Percentiles rank a stretch among this genome's conserved stretches.
phyloP scores from a whole-genome alignment of 257 asterid genomes.

The Catharanthus roseus region DNA sequence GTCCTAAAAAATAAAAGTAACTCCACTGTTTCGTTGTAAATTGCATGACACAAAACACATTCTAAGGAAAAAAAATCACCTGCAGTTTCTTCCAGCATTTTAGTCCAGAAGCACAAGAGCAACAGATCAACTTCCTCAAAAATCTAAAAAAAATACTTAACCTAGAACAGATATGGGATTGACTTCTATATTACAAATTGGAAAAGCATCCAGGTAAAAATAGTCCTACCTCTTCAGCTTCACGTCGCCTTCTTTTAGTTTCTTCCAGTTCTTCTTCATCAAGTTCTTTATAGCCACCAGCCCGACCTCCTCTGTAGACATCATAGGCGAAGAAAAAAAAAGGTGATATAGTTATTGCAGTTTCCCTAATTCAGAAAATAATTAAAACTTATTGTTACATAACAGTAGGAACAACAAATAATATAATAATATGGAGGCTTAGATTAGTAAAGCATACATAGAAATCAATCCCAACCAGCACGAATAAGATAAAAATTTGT shows the following conservation, averaged over 20 bases:
- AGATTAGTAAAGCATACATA: not conserved
- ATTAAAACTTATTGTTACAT: not conserved
- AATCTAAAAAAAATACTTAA: too few species aligned
- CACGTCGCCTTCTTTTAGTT: slow-evolving; percentile 81
- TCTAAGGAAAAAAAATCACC: not conserved
- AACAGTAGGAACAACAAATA: not conserved
- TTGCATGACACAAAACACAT: not conserved
- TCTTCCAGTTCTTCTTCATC: slow-evolving; percentile 98
- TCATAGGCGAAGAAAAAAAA: slow-evolving; percentile 14
- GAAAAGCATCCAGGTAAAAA: slow-evolving; percentile 3
- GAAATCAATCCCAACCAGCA: not conserved
- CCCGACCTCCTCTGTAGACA: slow-evolving; percentile 91
- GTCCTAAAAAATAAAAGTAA: not conserved
- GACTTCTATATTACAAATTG: not conserved
- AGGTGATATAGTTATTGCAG: slow-evolving; percentile 4
- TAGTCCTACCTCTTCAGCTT: slow-evolving; percentile 77
- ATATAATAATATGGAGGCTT: not conserved
- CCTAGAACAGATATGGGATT: not conserved
- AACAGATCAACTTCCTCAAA: not conserved
- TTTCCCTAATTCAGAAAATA: not conserved
- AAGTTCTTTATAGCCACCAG: slow-evolving; percentile 97
- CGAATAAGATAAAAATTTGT: not conserved
- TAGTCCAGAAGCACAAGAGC: not conserved
- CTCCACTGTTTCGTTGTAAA: not conserved
- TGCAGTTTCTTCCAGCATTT: not conserved